Conservation (phyloP, 169 alveolate species). For the Plasmodium vivax region DNA sequence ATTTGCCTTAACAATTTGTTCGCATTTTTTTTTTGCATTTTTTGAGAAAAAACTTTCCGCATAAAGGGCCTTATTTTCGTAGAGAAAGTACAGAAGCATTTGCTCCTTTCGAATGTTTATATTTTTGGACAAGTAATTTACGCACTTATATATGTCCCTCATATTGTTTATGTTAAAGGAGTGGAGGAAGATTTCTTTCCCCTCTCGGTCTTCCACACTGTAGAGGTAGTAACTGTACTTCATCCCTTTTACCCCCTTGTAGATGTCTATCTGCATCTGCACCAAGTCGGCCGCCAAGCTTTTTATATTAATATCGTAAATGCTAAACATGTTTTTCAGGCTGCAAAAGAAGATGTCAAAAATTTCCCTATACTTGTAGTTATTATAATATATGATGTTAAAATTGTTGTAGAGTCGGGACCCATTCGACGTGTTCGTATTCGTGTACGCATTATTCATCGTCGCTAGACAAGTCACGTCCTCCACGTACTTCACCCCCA, state of each 20-base stretch:
- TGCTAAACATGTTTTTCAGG: constrained; percentile 26
- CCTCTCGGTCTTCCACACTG: not conserved
- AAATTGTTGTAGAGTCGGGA: constrained; percentile 53
- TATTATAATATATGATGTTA: constrained; percentile 60
- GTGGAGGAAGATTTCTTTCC: constrained; percentile 26
- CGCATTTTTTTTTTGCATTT: constrained; percentile 36
- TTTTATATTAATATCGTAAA: constrained; percentile 62
- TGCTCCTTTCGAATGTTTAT: constrained; percentile 61
- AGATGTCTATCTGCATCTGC: constrained; percentile 55
- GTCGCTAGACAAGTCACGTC: constrained; percentile 68
- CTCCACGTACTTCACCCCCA: constrained; percentile 35
- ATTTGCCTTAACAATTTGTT: constrained; percentile 5
- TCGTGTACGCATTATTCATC: constrained; percentile 46
- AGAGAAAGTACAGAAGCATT: constrained; percentile 43
- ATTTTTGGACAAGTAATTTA: constrained; percentile 54
- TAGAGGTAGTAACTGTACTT: not conserved
- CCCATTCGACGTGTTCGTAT: not conserved
- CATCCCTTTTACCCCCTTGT: constrained; percentile 29
- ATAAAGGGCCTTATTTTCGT: constrained; percentile 68
- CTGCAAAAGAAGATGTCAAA: constrained; percentile 33
- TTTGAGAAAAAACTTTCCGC: constrained; percentile 62
- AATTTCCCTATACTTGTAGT: constrained; percentile 58
- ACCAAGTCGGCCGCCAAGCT: constrained; percentile 16
- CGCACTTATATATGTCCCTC: constrained; percentile 44
- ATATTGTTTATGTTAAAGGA: constrained; percentile 42